Base-by-base conservation (phyloP, 306 rosid species). In the Corylus avellana region DNA sequence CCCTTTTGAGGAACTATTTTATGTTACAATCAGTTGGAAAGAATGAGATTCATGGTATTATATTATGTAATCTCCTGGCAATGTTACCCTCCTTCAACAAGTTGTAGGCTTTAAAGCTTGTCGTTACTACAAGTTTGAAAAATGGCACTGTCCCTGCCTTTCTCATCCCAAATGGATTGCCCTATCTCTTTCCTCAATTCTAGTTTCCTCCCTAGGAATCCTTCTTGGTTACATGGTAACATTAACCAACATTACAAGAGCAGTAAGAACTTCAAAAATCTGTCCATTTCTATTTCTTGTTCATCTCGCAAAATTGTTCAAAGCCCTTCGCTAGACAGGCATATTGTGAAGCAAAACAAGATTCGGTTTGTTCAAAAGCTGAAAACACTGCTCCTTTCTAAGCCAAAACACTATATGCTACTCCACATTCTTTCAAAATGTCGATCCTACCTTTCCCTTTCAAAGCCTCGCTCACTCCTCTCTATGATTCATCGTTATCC, bases 401-500 rank as follows among this genome's bases (percentile, higher is more conserved):
- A 92, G 76, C 95, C 97, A 12, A 94, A 91, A 67, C 93, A 93
- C 83, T 94, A 77, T 84, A 80, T 94, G 46, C 95, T 93, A 35
- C 79, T 94, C 71, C 90, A 87, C 49, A 84, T 94, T 86, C 89
- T 94, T 74, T 79, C 90, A 47, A 94, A 90, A 80, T 94, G 98
- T 20, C 86, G 97, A 44, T 78, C 93, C 53, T 94, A 92, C 80
- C 92, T 94, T 80, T 49, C 90, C 73, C 83, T 91, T 81, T 27
- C 82, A 20, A 84, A 85, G 81, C 97, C 97, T 49, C 90, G 87
- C 37, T 92, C 97, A 27, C 22, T 94, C 63, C 84, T 87, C 67
- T 78, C 91, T 14, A 94, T 92, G 98, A 92, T 94, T 62, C 84
- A 83, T 76, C 92, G 98, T 4, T 94, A 94, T 84, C 97, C 97